Conservation (phyloP, 495 filamentous ascomycete species). For the Tuber microsphaerosporum region DNA sequence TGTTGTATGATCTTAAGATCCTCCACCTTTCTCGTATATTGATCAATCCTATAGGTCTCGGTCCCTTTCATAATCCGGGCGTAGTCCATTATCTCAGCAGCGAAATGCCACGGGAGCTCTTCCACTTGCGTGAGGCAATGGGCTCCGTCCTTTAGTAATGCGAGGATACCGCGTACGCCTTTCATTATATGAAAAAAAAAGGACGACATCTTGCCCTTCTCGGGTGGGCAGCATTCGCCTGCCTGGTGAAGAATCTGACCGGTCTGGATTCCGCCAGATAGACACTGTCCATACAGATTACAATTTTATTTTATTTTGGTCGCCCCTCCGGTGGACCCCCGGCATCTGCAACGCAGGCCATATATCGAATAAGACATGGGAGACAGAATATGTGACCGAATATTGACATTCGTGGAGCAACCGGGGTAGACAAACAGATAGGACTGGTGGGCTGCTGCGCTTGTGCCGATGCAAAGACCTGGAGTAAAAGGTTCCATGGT, state of each 20-base stretch:
- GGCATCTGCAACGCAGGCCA: constrained; percentile 73
- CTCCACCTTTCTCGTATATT: constrained; percentile 70
- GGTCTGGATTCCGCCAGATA: constrained; percentile 83
- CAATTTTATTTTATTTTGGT: constrained; percentile 87
- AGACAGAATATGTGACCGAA: constrained; percentile 97
- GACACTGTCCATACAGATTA: constrained; percentile 89
- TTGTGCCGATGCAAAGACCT: constrained; percentile 80
- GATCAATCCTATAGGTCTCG: constrained; percentile 72
- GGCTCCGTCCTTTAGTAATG: constrained; percentile 69
- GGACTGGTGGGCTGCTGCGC: constrained; percentile 85
- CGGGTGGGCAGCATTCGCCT: constrained; percentile 70
- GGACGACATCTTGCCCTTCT: constrained; percentile 80
- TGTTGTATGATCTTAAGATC: constrained; percentile 66
- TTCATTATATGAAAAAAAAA: constrained; percentile 78
- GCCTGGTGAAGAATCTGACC: constrained; percentile 83
- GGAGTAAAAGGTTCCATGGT: constrained; percentile 83
- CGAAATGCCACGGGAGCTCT: constrained; percentile 88
- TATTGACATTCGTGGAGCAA: constrained; percentile 92
- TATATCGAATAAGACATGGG: constrained; percentile 87
- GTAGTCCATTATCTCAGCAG: constrained; percentile 88
- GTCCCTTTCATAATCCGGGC: constrained; percentile 92
- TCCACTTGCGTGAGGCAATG: constrained; percentile 60
- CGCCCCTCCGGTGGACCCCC: constrained; percentile 57
- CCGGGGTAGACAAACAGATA: constrained; percentile 78
- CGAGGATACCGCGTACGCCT: constrained; percentile 69